Conservation (phyloP, 305 asterid genomes). For the Caryopteris hybrid region DNA sequence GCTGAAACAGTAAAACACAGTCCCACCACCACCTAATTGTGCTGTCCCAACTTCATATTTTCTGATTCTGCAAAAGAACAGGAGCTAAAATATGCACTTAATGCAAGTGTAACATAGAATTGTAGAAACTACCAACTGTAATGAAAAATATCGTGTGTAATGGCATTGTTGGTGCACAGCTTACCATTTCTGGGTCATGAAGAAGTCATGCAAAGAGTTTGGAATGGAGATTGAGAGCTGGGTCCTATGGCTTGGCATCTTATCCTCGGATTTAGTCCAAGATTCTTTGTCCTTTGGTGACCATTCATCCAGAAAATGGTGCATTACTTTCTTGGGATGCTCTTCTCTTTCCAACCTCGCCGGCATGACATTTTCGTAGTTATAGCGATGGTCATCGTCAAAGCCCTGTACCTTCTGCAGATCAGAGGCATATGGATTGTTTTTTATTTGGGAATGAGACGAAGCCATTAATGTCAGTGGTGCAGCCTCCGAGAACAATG, state of each 20-base stretch:
- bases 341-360: slow-evolving; percentile 23
- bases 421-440: slow-evolving; percentile 26
- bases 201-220: slow-evolving; percentile 64
- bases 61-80: slow-evolving; percentile 39
- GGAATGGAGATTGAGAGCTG: slow-evolving; percentile 73
- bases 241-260: no score
- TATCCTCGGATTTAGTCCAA: slow-evolving; percentile 44
- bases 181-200: slow-evolving; percentile 60
- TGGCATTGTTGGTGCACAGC: neutral
- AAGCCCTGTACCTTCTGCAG: neutral
- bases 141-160: no score
- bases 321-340: slow-evolving; percentile 78
- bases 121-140: no score
- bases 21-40: slow-evolving; percentile 34
- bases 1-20: slow-evolving; percentile 20
- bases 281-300: slow-evolving; percentile 52
- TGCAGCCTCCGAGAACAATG: slow-evolving; percentile 38
- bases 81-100: neutral
- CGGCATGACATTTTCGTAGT: slow-evolving; percentile 1
- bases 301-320: slow-evolving; percentile 82
- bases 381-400: neutral
- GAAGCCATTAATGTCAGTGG: slow-evolving; percentile 46
- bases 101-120: no score
- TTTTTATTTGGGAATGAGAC: slow-evolving; percentile 37
- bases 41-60: slow-evolving; percentile 21